Base-by-base conservation (phyloP, 176 grass and related monocot genomes). In the Luzula sylvatica region DNA sequence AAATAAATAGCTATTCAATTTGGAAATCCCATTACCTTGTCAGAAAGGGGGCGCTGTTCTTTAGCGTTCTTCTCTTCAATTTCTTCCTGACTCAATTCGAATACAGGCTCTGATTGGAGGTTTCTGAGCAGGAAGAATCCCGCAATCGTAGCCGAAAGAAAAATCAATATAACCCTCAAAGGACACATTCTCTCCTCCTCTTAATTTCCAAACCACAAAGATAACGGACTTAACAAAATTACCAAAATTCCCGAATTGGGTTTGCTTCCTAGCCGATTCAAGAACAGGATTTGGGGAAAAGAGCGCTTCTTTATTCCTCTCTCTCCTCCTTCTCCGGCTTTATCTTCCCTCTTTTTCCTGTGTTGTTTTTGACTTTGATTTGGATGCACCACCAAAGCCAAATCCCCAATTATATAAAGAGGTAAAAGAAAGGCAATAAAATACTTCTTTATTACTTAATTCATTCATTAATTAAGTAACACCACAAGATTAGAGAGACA, bases 81-180 rank as follows among this genome's bases (percentile, higher is more conserved):
- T 35, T 64, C 43, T 29, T 64, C 60, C 24, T 50, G 60, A 50
- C 7, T 49, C 8, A 64, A 56, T 56, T 72, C 64, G 41, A 68
- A 24, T 24, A 77, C 82, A 0, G 78, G 68, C 6, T 87, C 78
- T 38, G 82, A 64, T 9, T 77, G 71, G 60, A 98, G 52, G 4
- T 67, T 54, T 28, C 86, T 44, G 62, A 98, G 58, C 65, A 98
- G 54, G 74, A 98, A 92, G 76, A 98, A 98, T 4, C 93, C 86
- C 48, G 92, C 92, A 75, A 98, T 30, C 26, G 92, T 90, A 50
- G 92, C 92, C 18, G 92, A 90, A 25, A 98, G 81, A 60, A 98
- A 98, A 56, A 98, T 90, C 72, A 98, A 68, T 15, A 98, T 70
- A 7, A 98, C 75, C 56, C 92, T 50, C 47, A 98, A 67, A 5